These are phyloP conservation scores for Lentinula raphanica DNA, from an alignment of 768 basidiomycete genomes.

Conservation along the genomic window DNA sequence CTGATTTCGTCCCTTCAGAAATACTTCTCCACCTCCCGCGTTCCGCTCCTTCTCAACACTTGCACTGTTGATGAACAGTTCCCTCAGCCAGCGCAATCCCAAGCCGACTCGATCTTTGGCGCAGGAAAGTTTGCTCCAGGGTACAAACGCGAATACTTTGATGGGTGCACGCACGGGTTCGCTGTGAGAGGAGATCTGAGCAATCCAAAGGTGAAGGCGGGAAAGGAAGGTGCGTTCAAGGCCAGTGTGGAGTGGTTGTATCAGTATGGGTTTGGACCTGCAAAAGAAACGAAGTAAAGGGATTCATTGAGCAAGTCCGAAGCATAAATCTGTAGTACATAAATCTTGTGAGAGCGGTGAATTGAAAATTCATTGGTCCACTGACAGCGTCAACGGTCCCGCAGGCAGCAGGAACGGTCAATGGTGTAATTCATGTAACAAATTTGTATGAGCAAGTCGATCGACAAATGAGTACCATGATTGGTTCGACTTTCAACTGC, in stretches of 20 bases:
- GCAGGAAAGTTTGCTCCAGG: slow-evolving; percentile 30
- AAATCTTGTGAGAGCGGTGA: too few relatives aligned
- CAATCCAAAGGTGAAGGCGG: slow-evolving; percentile 41
- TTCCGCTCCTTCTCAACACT: slow-evolving; percentile 64
- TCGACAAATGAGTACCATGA: too few relatives aligned
- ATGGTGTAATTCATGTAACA: too few relatives aligned
- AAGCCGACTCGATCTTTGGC: slow-evolving; percentile 32
- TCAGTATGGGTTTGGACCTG: slow-evolving; percentile 17
- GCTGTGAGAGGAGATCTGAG: slow-evolving; percentile 35
- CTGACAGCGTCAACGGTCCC: too few relatives aligned
- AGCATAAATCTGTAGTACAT: too few relatives aligned
- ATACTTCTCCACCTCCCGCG: slow-evolving; percentile 38
- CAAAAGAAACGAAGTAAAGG: too few relatives aligned
- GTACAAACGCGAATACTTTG: slow-evolving; percentile 28
- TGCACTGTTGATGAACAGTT: slow-evolving; percentile 41
- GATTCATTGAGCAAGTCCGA: too few relatives aligned
- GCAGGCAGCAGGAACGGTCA: too few relatives aligned
- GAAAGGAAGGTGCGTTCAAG: slow-evolving; percentile 51
- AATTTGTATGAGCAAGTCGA: too few relatives aligned
- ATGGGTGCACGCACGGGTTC: slow-evolving; percentile 34
- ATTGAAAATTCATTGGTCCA: too few relatives aligned
- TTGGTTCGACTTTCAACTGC: too few relatives aligned
- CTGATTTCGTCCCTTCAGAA: slow-evolving; percentile 28
- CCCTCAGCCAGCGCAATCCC: slow-evolving; percentile 27
- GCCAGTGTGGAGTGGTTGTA: slow-evolving; percentile 41